These are phyloP conservation scores for Leptosphaerulina australis DNA, from an alignment of 2,329 filamentous ascomycete genomes.

Conservation along the genomic window DNA sequence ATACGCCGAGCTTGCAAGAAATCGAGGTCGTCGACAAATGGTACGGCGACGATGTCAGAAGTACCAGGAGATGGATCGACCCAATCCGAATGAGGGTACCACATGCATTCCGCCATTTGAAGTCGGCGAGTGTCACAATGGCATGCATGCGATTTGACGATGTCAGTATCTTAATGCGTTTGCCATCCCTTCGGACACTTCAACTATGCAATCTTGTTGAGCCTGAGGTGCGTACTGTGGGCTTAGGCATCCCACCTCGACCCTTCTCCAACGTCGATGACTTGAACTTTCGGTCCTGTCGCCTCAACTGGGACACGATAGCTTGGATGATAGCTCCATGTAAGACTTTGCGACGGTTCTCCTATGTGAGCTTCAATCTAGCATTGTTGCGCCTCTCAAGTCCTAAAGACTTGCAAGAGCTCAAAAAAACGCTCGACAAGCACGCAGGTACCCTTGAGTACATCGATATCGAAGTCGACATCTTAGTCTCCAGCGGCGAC, in stretches of 20 bases:
- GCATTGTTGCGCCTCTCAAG: constrained; percentile 10
- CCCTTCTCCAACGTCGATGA: constrained; percentile 12
- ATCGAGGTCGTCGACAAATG: constrained; percentile 15
- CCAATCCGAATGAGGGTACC: constrained; percentile 12
- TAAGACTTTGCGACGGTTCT: constrained; percentile 7
- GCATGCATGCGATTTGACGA: constrained; percentile 16
- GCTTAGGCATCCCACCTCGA: constrained; percentile 4
- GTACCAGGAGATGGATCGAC: constrained; percentile 9
- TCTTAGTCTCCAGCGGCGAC: constrained; percentile 8
- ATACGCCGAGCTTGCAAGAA: constrained; percentile 3
- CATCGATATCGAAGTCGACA: constrained; percentile 14
- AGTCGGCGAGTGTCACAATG: constrained; percentile 14
- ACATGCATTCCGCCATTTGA: constrained; percentile 5
- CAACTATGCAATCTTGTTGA: constrained; percentile 16
- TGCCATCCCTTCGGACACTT: constrained; percentile 9
- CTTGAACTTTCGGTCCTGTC: constrained; percentile 11
- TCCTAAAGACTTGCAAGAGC: constrained; percentile 6
- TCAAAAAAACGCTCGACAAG: constrained; percentile 1
- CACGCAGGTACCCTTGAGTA: background rate
- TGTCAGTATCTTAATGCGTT: constrained; percentile 11
- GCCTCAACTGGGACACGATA: constrained; percentile 13
- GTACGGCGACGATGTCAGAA: constrained; percentile 14
- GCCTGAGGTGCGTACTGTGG: constrained; percentile 6
- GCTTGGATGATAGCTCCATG: constrained; percentile 18
- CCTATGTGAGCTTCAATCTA: constrained; percentile 16